Evolutionary conservation across 805 yeast genomes (phyloP).

Genomic region (Zygosaccharomyces gambellarensis): DNA sequence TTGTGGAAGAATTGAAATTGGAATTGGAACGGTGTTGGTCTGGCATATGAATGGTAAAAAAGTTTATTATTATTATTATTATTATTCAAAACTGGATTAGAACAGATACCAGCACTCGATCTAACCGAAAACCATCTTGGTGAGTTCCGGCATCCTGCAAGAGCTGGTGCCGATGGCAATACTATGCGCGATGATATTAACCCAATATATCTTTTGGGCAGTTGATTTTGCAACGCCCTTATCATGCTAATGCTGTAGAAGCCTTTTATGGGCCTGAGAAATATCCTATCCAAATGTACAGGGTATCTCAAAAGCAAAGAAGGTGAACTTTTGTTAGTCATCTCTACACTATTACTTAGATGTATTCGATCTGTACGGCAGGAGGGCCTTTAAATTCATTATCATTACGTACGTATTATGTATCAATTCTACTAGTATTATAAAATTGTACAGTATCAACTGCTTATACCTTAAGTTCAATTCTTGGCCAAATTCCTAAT

Average conservation of each 20-base stretch:
- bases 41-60: slow-evolving; percentile 21
- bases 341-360: neutral
- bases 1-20: slow-evolving; percentile 15
- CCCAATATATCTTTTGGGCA: slow-evolving; percentile 1
- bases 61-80: slow-evolving; percentile 5
- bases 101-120: neutral
- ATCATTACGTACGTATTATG: neutral
- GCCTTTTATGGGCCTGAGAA: neutral
- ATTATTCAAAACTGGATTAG: neutral
- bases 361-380: neutral
- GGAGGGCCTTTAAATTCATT: neutral
- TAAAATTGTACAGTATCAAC: neutral
- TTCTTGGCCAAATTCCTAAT: no score
- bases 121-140: slow-evolving; percentile 2
- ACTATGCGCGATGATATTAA: neutral
- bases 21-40: slow-evolving; percentile 19
- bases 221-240: neutral
- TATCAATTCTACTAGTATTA: neutral
- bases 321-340: neutral
- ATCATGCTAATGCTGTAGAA: neutral
- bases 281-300: neutral
- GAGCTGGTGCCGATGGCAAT: neutral
- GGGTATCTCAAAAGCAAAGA: neutral
- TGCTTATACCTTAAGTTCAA: no score
- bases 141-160: neutral